A percentile compares a stretch with the other conserved stretches of the same genome.
Evolutionary conservation across 2,329 filamentous ascomycete genomes (phyloP).

Genomic region (Aureobasidium sp.): DNA sequence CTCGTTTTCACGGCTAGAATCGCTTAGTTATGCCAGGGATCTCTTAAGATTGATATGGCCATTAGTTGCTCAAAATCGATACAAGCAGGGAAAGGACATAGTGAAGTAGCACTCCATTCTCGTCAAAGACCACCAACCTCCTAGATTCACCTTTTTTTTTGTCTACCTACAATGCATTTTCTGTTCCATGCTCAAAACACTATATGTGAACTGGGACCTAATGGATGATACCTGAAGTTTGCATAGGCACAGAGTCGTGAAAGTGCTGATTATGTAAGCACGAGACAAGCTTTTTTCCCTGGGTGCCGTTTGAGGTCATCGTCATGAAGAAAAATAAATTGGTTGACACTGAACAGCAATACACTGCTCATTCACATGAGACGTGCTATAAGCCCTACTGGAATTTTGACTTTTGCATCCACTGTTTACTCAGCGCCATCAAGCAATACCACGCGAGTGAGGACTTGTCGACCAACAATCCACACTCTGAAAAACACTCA

Average conservation of each 20-base stretch:
- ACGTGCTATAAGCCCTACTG: background rate
- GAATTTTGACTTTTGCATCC: background rate
- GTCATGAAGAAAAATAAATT: slow-evolving; percentile 1
- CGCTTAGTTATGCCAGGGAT: too few relatives aligned
- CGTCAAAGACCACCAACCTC: too few relatives aligned
- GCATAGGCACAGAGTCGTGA: background rate
- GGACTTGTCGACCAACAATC: background rate
- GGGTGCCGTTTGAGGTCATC: slow-evolving; percentile 1
- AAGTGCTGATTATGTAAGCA: slow-evolving; percentile 9
- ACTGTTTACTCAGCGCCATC: background rate
- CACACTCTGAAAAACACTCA: background rate
- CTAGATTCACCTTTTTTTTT: too few relatives aligned
- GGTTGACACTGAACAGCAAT: background rate
- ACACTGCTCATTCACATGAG: background rate
- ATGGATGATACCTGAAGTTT: too few relatives aligned
- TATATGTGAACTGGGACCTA: too few relatives aligned
- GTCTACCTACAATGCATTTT: too few relatives aligned
- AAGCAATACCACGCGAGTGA: background rate
- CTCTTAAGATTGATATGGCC: too few relatives aligned
- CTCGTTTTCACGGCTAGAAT: too few relatives aligned
- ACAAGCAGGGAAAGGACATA: too few relatives aligned
- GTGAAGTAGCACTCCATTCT: too few relatives aligned
- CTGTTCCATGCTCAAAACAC: too few relatives aligned
- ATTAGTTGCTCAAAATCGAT: too few relatives aligned
- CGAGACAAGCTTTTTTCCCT: background rate